Evolutionary conservation across 2,329 filamentous ascomycete genomes (phyloP), one percentile per base, ranked within the genome.

Genomic region (Epichloe uncinata): DNA sequence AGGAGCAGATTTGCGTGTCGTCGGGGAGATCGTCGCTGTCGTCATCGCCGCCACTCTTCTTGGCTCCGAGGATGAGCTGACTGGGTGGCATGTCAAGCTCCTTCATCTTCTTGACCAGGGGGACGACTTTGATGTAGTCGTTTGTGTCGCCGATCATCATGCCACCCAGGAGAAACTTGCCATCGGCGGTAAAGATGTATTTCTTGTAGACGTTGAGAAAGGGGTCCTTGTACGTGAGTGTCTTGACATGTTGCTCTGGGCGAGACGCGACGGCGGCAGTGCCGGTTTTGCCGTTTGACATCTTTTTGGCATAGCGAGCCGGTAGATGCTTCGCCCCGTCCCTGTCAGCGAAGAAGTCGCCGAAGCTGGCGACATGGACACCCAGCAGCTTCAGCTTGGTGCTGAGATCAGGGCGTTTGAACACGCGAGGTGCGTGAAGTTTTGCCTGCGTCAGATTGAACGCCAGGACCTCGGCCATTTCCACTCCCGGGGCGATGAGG

Each of bases 121-220:
- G 85, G 1, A 94, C 86, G 20, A 95, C 70, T 64, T 91, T 95
- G 68, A 94, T 78, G 61, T 95, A 95, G 68, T 95, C 89, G 54
- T 79, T 84, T 0, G 87, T 94, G 60, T 95, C 89, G 38, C 89
- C 90, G 53, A 95, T 93, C 87, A 95, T 95, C 87, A 95, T 95
- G 4, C 89, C 90, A n/a, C 89, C 89, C 0, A 95, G 78, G 1
- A 95, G 72, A 59, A 91, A 91, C 63, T 94, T 94, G 26, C 89
- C 89, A 61, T 95, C 90, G 61, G 82, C 72, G 0, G 89, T 94
- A 61, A 95, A 95, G 11, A 95, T 70, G 64, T 93, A 95, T 62
- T 95, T 95, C 66, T 95, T 95, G 71, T 95, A 95, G 1, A 95
- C 80, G 45, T 87, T 82, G 50, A 82, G 77, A 62, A 95, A 95